Percentiles rank a stretch among this genome's conserved stretches.
These are phyloP conservation scores for Petrea volubilis DNA, from an alignment of 257 asterid species.

Conservation along the genomic window DNA sequence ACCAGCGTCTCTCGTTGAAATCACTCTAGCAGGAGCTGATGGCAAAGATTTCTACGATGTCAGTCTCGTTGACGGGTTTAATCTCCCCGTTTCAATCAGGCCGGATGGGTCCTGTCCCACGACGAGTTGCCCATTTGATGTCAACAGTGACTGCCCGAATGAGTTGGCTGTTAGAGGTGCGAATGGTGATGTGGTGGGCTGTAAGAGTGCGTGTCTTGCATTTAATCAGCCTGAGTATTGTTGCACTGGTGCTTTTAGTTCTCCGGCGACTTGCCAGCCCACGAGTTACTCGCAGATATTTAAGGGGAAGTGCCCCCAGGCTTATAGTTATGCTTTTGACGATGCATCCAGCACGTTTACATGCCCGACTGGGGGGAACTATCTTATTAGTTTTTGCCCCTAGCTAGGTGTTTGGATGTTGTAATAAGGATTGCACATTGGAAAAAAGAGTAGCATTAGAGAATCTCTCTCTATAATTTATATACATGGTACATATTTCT, in stretches of 20 bases:
- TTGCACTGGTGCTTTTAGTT: slow-evolving; percentile 38
- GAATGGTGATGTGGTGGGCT: slow-evolving; percentile 32
- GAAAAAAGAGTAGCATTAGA: no score
- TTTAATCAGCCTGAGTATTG: slow-evolving; percentile 43
- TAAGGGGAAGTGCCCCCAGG: slow-evolving; percentile 48
- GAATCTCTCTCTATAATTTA: no score
- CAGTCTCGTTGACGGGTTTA: slow-evolving; percentile 58
- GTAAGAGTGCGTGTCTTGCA: slow-evolving; percentile 56
- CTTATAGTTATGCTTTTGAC: slow-evolving; percentile 65
- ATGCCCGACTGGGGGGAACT: slow-evolving; percentile 35
- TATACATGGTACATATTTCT: no score
- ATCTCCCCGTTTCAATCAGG: slow-evolving; percentile 34
- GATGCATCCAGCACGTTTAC: slow-evolving; percentile 52
- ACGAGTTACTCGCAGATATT: slow-evolving; percentile 37
- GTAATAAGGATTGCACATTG: no score
- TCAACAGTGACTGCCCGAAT: slow-evolving; percentile 31
- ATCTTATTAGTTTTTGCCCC: slow-evolving; percentile 49
- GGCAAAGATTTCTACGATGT: slow-evolving; percentile 45
- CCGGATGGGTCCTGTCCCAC: slow-evolving; percentile 22
- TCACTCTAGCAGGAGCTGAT: slow-evolving; percentile 30
- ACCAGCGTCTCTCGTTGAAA: slow-evolving; percentile 44
- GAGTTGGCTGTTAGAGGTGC: slow-evolving; percentile 30
- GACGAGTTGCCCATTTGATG: slow-evolving; percentile 32
- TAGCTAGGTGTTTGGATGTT: not conserved
- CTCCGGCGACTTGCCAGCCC: slow-evolving; percentile 42